Base-by-base conservation (phyloP, 441 rosid genomes). In the Flueggea neowawraea region DNA sequence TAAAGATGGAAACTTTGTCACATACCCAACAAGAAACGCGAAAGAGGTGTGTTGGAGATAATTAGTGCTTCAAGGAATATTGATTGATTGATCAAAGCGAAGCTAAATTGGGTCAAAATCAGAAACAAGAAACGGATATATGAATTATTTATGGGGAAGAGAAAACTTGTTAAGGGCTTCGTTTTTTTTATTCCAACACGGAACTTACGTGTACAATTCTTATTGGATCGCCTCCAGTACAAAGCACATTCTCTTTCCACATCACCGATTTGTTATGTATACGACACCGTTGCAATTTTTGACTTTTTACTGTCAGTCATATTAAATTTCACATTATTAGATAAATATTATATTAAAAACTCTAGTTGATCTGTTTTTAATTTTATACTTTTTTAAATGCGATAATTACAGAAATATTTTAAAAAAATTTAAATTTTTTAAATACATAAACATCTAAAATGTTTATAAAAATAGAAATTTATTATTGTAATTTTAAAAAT, bases 11-110 rank as follows among this genome's bases (percentile, higher is more conserved):
- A 60, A 75, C 68, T 71, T 54, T 54, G 12, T 11, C 13, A n/a
- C 84, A 73, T 67, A 84, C 91, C 82, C n/a, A 70, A 66, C 70
- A 73, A 61, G 72, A 50, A 74, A 75, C 16, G 16, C 14, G 47
- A 62, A 55, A 28, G 36, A 8, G 9, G 44, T 47, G 39, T 31
- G 65, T 57, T 59, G 58, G 51, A 31, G 48, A 22, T 61, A 62
- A 52, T 33, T 51, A 59, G 66, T 67, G 66, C 62, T 69, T 39
- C n/a, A n/a, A 65, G 31, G 39, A 47, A 47, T 17, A 58, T 58
- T 45, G 63, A 49, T 58, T 43, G 68, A 60, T 44, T 55, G 69
- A 66, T 52, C 17, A 68, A 65, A 55, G 11, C 66, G 55, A 22
- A 22, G 28, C 28, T 22, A 55, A n/a, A 54, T 3, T 22, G 52